Conservation (phyloP, 2,329 filamentous ascomycete species). For the Fusarium algeriense region DNA sequence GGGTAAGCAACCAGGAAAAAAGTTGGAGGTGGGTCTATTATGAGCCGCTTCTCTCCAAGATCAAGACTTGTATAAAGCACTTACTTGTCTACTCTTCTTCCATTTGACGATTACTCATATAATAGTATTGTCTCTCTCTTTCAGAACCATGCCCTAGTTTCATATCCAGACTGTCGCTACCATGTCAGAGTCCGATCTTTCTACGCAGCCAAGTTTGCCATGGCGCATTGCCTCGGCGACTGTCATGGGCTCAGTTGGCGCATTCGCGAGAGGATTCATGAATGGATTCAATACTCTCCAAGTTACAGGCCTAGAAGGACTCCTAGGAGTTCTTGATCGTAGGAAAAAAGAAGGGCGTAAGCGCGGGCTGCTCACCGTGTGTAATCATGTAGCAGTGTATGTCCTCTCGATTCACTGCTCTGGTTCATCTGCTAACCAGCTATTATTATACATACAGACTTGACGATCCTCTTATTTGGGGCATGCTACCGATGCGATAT, state of each 20-base stretch:
- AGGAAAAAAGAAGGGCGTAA: conserved; percentile 74
- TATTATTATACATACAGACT: conserved; percentile 68
- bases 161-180: background rate
- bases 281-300: conserved; percentile 80
- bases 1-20: conserved; percentile 24
- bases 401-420: conserved; percentile 11
- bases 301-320: conserved; percentile 79
- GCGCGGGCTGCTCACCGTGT: conserved; percentile 83
- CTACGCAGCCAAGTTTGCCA: conserved; percentile 67
- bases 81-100: conserved; percentile 11
- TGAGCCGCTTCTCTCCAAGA: conserved; percentile 30
- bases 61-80: conserved; percentile 22
- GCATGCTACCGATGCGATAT: conserved; percentile 82
- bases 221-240: conserved; percentile 81
- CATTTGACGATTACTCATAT: background rate
- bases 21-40: conserved; percentile 31
- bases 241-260: conserved; percentile 79
- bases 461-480: conserved; percentile 96
- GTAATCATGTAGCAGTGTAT: conserved; percentile 59
- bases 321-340: conserved; percentile 80
- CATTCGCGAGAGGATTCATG: conserved; percentile 80
- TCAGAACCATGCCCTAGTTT: background rate
- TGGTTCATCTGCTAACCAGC: conserved; percentile 6
- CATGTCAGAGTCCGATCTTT: conserved; percentile 44
- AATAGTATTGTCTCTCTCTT: background rate